phyloP scores from a whole-genome alignment of 371 early-diverging fungal species.

The Mucor lusitanicus region DNA sequence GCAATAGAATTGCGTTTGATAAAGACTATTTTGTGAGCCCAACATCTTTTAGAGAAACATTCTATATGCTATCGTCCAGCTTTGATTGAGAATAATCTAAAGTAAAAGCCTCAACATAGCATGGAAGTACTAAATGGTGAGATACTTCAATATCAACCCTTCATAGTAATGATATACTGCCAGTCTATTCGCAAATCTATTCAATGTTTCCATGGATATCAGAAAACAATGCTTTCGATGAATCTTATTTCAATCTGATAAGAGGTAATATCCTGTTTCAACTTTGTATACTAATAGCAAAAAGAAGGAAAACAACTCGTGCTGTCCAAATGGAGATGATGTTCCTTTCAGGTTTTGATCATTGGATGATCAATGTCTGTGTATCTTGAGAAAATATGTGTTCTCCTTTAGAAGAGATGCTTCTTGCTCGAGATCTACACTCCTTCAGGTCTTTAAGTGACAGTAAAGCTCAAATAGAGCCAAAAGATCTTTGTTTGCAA shows the following conservation, averaged over 20 bases:
- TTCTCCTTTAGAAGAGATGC: background rate
- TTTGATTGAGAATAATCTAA: too few species aligned
- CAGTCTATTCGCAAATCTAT: background rate
- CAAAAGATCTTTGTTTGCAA: background rate
- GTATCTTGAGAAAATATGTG: background rate
- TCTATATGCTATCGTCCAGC: too few species aligned
- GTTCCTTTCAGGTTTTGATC: background rate
- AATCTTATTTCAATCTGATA: background rate
- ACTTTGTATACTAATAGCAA: background rate
- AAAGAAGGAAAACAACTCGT: background rate
- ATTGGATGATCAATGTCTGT: background rate
- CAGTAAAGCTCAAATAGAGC: background rate
- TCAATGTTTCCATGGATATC: background rate
- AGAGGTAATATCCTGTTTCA: background rate
- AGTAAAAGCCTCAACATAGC: too few species aligned
- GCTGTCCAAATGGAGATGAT: background rate
- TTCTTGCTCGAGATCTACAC: too few species aligned
- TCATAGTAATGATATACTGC: too few species aligned
- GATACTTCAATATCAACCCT: too few species aligned
- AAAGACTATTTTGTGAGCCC: too few species aligned
- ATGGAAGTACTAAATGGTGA: too few species aligned
- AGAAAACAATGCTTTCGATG: background rate
- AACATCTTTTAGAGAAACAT: too few species aligned
- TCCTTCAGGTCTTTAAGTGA: too few species aligned
- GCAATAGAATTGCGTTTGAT: too few species aligned